These are phyloP conservation scores for Xenoacremonium recifei DNA, from an alignment of 2,329 filamentous ascomycete species.

Conservation along the genomic window DNA sequence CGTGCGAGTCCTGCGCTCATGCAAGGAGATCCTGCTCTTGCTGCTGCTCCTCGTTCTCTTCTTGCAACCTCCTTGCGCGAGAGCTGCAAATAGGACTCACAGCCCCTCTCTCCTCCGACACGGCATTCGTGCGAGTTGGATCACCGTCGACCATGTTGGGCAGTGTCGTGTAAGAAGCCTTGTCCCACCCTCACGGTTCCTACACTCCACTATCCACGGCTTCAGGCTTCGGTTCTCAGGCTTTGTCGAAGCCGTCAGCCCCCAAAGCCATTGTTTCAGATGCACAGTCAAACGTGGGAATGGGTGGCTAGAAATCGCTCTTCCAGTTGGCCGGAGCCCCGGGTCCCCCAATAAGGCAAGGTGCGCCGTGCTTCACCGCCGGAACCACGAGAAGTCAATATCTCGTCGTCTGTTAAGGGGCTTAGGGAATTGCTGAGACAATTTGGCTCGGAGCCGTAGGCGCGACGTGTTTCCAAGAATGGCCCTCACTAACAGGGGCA, in stretches of 20 bases:
- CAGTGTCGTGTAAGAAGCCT: not conserved
- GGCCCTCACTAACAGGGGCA: conserved; percentile 3
- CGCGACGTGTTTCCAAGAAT: conserved; percentile 8
- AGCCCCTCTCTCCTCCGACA: too few species aligned
- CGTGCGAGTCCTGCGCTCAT: too few species aligned
- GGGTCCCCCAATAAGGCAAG: conserved; percentile 18
- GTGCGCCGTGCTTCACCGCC: conserved; percentile 20
- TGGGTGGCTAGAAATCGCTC: conserved; percentile 18
- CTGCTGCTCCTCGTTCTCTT: not conserved
- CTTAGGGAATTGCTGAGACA: conserved; percentile 1
- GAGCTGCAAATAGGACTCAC: conserved; percentile 11
- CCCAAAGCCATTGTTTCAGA: conserved; percentile 27
- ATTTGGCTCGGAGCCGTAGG: conserved; percentile 7
- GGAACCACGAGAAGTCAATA: conserved; percentile 8
- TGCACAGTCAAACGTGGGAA: conserved; percentile 10
- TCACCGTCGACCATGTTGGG: conserved; percentile 16
- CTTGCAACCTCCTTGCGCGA: too few species aligned
- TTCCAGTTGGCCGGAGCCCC: conserved; percentile 9
- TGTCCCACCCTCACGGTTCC: not conserved
- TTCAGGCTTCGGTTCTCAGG: not conserved
- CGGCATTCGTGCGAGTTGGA: conserved; percentile 9
- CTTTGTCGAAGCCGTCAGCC: conserved; percentile 14
- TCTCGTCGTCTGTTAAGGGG: conserved; percentile 3
- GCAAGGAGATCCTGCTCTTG: conserved; percentile 10
- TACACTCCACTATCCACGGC: not conserved